Base-by-base conservation (phyloP, 306 rosid species). In the Castanea mollissima region DNA sequence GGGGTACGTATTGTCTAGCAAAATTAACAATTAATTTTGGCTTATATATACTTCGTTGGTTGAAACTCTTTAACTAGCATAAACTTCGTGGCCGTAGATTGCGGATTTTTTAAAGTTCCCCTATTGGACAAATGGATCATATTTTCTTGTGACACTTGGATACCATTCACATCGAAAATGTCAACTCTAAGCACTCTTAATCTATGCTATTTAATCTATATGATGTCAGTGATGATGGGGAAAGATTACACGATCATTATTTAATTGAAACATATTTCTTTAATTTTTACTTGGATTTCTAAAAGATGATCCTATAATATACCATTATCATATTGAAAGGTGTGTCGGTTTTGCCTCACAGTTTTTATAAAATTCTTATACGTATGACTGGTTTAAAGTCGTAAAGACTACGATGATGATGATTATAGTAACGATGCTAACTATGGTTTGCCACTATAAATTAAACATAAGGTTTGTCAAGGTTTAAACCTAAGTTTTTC, bases 151-250 rank as follows among this genome's bases (percentile, higher is more conserved):
- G 68, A 76, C 84, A 81, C 77, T 21, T 80, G 82, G 86, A 79
- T 59, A 18, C 76, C 86, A 89, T 73, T 85, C 23, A 1, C 55
- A 64, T 83, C 38, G 35, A 64, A 81, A 80, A 76, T 74, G 89
- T 86, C 92, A 85, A 81, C 87, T 71, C 84, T 52, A 8, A 74
- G 79, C 87, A 77, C 84, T 80, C 58, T 56, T 63, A 59, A 74
- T 38, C 69, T 31, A 35, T 21, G 79, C 35, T 60, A 69, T 29
- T 71, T 18, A 74, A 65, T 71, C 69, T 21, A 79, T 19, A 73
- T 55, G 67, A 78, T 83, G 76, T 59, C 31, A 74, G 71, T 49
- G 32, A 19, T 75, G 63, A 55, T 74, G 77, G 44, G 49, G 58
- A 46, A 41, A 64, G 55, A 38, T 60, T 57, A 78, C 57, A 41